Base-by-base conservation (phyloP, 2,329 filamentous ascomycete genomes). In the Niveomyces coronatus region DNA sequence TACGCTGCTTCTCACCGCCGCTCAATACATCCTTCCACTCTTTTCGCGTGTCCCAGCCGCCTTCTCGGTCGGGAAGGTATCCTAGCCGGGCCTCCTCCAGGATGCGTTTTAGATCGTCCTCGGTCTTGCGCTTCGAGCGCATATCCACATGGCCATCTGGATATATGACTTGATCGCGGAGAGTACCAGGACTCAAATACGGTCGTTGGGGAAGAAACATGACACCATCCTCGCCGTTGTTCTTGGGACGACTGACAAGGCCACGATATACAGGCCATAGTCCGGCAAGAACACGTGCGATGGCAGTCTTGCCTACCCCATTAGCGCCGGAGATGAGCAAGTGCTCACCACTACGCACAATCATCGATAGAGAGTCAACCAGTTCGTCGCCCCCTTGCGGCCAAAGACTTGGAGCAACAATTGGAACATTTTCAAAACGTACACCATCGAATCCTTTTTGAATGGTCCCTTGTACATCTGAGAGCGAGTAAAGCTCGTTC, bases 1-100 rank as follows among this genome's bases (percentile, higher is more conserved):
- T 85, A 16, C 91, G 72, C 64, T 98, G 91, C 65, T 98, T 98
- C 69, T 98, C 91, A 10, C 91, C 91, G 27, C 91, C 91, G 47
- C 82, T 89, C n/a, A 98, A 70, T 4, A 98, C 86, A 49, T 96
- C 89, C 63, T 96, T 95, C 91, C 91, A 98, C 55, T 94, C 88
- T 61, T 98, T 96, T 40, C 86, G 76, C 4, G 86, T 91, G 54
- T 98, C 86, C 87, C 87, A 96, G 11, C 91, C 91, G 27, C 91
- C 91, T 66, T 98, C 91, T 13, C 91, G 79, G 34, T 88, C 79
- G 2, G 86, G 85, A 1, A 98, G 71, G 58, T 98, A 96, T 4
- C 87, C 89, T 0, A 98, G 70, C 40, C 77, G 77, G 0, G 88
- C 88, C 36, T 85, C 82, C 40, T 94, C 85, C 4, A 98, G 71